Base-by-base conservation (phyloP, 2,329 filamentous ascomycete species). In the Penicillium corylophilum region DNA sequence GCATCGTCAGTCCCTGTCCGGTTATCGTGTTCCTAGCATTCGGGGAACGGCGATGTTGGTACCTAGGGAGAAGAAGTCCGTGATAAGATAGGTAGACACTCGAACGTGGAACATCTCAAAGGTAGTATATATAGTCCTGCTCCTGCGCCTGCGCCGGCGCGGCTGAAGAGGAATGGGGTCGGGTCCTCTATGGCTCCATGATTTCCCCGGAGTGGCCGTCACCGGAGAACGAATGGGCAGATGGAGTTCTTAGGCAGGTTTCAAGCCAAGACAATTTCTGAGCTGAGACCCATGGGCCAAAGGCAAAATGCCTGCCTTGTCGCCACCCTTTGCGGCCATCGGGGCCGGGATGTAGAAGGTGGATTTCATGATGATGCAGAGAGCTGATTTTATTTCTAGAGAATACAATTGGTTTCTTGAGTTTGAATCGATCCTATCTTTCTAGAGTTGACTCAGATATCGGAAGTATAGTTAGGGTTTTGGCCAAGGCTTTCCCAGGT, bases 361-460 rank as follows among this genome's bases (percentile, higher is more conserved):
- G 35, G 16, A 47, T 44, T 47, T 46, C 44, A 46, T 46, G 29
- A 47, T 47, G 35, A 47, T 47, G 20, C 8, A 23, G 39, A 41
- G 20, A n/a, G 13, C 20, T 41, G 39, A 24, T 23, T 9, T 15
- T 41, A 5, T 38, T 8, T 20, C 15, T 33, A 33, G 31, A 31
- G 13, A 33, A 33, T 33, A 8, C 31, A n/a, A 33, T 33, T 33
- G 31, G 8, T 6, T 26, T 33, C 2, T 29, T 10, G n/a, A n/a
- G n/a, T 4, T 29, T 29, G 28, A 29, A 9, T 29, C 8, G 24
- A 26, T 12, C n/a, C n/a, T n/a, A n/a, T n/a, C n/a, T n/a, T n/a
- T n/a, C n/a, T n/a, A n/a, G n/a, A n/a, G 31, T 35, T 35, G 31
- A 35, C n/a, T 13, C 31, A 12, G n/a, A 16, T 35, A 35, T 5